Conservation (phyloP, 352 stramenopile species). For the Pythium rhizo-oryzae region DNA sequence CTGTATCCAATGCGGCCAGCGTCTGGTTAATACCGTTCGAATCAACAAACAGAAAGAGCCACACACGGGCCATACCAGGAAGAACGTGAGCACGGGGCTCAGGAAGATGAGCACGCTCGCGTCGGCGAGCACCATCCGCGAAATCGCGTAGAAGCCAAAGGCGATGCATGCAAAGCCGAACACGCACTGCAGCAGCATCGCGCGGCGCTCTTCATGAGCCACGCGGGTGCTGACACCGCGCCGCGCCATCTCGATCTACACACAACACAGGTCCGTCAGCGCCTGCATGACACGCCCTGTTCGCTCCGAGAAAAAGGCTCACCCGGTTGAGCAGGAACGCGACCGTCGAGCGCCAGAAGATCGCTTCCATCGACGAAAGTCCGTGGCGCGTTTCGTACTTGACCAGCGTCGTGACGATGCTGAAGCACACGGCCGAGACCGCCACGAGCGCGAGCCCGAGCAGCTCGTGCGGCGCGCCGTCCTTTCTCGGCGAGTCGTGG, state of each 20-base stretch:
- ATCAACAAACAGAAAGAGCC: neutral
- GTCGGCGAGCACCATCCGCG: slow-evolving; percentile 73
- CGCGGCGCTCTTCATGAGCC: slow-evolving; percentile 17
- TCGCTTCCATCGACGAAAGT: slow-evolving; percentile 48
- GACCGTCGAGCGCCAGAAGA: slow-evolving; percentile 57
- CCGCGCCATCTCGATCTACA: slow-evolving; percentile 36
- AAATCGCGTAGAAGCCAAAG: slow-evolving; percentile 72
- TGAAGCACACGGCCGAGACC: slow-evolving; percentile 56
- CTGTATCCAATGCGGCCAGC: slow-evolving; percentile 9
- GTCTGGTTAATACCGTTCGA: too few relatives aligned
- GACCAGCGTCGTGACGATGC: slow-evolving; percentile 53
- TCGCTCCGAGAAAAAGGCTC: slow-evolving; percentile 1
- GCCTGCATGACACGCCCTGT: too few relatives aligned
- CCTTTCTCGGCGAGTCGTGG: too few relatives aligned
- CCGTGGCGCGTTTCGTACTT: slow-evolving; percentile 56
- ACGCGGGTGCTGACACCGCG: slow-evolving; percentile 32
- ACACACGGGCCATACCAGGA: slow-evolving; percentile 41
- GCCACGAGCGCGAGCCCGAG: slow-evolving; percentile 47
- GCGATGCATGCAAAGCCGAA: slow-evolving; percentile 58
- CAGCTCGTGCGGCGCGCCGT: slow-evolving; percentile 13
- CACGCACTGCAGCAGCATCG: slow-evolving; percentile 48
- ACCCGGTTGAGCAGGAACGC: slow-evolving; percentile 52
- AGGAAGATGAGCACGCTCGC: slow-evolving; percentile 68
- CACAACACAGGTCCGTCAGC: too few relatives aligned
- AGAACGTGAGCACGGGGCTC: slow-evolving; percentile 67